Conservation (phyloP, 148 eudicot genomes). For the Persicaria tinctoria region DNA sequence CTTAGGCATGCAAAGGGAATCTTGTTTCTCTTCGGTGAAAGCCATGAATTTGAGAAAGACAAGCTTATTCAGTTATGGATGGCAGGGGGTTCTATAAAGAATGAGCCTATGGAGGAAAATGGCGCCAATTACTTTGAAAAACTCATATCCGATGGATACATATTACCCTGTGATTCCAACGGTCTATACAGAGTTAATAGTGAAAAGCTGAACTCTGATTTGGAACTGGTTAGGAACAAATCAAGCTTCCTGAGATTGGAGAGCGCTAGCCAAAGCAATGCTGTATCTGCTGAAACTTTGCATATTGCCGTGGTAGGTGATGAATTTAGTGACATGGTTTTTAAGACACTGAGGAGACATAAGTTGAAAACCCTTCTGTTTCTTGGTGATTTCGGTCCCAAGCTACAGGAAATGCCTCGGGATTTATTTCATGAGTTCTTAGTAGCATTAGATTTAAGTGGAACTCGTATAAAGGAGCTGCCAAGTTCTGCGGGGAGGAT, state of each 20-base stretch:
- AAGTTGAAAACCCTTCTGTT: not conserved
- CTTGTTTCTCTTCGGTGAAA: not conserved
- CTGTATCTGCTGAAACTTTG: not conserved
- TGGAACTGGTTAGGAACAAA: not conserved
- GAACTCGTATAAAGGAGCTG: not conserved
- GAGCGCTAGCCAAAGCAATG: not conserved
- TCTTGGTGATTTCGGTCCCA: not conserved
- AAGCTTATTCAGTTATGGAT: conserved; percentile 1
- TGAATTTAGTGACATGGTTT: not conserved
- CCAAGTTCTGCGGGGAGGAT: not conserved
- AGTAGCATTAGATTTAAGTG: not conserved
- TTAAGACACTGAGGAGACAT: not conserved
- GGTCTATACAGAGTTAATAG: not conserved
- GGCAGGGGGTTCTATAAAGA: not conserved
- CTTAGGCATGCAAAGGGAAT: not conserved
- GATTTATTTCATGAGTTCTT: not conserved
- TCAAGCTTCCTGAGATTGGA: not conserved
- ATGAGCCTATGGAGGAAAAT: conserved; percentile 1
- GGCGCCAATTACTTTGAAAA: not conserved
- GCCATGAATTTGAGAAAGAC: conserved; percentile 1
- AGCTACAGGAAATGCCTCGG: not conserved
- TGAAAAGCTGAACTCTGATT: not conserved
- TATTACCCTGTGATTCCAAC: not conserved
- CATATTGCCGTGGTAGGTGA: not conserved
- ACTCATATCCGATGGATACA: not conserved